Base-by-base conservation (phyloP, 2,329 filamentous ascomycete genomes). In the Mycocentrospora acerina region DNA sequence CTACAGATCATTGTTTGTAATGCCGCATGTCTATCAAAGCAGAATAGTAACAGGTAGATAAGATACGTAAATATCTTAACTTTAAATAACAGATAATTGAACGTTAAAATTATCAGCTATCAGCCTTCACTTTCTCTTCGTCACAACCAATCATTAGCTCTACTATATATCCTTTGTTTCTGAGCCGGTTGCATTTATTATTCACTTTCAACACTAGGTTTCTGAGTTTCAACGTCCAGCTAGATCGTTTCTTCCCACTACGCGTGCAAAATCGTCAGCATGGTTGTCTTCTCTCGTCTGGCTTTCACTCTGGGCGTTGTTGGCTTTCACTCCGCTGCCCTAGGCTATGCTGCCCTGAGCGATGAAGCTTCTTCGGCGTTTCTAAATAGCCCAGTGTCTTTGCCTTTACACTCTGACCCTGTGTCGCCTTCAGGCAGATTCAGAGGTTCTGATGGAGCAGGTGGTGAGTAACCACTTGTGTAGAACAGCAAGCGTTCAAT, bases 101-200 rank as follows among this genome's bases (percentile, higher is more conserved):
- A 22, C 19, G n/a, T 13, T 32, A 12, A 24, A 29, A n/a, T 28
- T 10, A 27, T 37, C 29, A 37, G n/a, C 32, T 22, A 40, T 19
- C 32, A 37, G 17, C 36, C 29, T 44, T 40, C 36, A 37, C 26
- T 44, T 40, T 31, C 32, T 12, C 26, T 14, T 13, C 10, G 32
- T 30, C 41, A 37, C 22, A 19, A 33, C 31, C 36, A 37, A 12
- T 19, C 30, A 18, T 33, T 40, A 16, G 16, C 35, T 39, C 39
- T 24, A 2, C 9, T n/a, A n/a, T n/a, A n/a, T n/a, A n/a, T n/a
- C n/a, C 19, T 9, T 17, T 33, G 33, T 16, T 16, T 29, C 13
- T 40, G 41, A 36, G 36, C 41, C 37, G 41, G 30, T 36, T 44
- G 41, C 41, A 40, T 40, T 24, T 29, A 31, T 16, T 36, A 22